phyloP scores from a whole-genome alignment of 306 rosid species.

The Fagus crenata region DNA sequence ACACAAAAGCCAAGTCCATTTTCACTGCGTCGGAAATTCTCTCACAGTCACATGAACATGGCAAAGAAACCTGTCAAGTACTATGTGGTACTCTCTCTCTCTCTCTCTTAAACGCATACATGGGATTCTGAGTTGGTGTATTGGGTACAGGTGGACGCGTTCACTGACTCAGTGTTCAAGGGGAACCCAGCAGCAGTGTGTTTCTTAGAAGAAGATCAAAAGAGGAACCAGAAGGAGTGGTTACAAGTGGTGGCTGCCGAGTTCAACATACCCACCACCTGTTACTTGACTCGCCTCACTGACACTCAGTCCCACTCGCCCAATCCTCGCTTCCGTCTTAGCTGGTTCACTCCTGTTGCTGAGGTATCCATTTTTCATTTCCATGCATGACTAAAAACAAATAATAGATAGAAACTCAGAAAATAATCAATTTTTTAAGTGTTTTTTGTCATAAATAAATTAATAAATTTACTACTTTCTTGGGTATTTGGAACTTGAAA shows the following conservation, averaged over 20 bases:
- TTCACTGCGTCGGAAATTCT: no score
- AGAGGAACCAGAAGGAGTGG: constrained; percentile 45
- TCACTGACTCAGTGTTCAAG: constrained; percentile 61
- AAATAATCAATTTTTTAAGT: not conserved
- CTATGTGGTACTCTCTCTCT: constrained; percentile 43
- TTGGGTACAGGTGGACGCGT: constrained; percentile 57
- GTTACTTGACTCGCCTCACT: constrained; percentile 41
- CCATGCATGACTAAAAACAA: no score
- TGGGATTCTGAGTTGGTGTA: not conserved
- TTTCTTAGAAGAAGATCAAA: constrained; percentile 51
- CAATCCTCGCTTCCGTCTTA: constrained; percentile 54
- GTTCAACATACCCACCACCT: constrained; percentile 57
- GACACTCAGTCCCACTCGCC: constrained; percentile 26
- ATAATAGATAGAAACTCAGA: no score
- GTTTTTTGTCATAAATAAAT: not conserved
- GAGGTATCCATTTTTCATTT: constrained; percentile 42
- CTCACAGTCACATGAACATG: constrained; percentile 25
- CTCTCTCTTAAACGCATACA: no score
- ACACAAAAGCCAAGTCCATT: no score
- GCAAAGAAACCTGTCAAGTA: constrained; percentile 53
- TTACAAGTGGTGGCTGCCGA: constrained; percentile 58
- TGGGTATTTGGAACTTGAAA: no score
- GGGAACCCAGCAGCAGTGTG: constrained; percentile 84
- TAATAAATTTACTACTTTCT: no score
- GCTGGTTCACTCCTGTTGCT: constrained; percentile 74